Evolutionary conservation across 805 yeast species (phyloP), one percentile per base, ranked within the genome.

Genomic region (Pichia cephalocereana): DNA sequence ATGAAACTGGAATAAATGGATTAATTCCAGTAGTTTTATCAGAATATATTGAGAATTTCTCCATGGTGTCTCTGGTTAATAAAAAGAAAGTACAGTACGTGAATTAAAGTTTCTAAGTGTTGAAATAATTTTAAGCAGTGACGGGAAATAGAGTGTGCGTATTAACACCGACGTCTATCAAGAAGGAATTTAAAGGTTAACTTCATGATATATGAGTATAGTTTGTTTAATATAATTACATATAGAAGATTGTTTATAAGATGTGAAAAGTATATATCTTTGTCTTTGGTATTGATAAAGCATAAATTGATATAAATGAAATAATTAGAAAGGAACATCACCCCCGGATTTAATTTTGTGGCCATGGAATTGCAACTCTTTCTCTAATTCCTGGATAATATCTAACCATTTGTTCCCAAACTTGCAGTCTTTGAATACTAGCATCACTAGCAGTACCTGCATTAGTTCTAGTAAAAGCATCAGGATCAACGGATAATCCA

Each of bases 11-110:
- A 67, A 84, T 70, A 55, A 87, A 88, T 3, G 96, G 96, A 0
- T 95, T 82, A 36, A 89, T 85, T n/a, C 96, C 96, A 1, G 96
- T 89, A 6, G 91, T 93, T 52, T 81, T 85, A 61, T 88, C 96
- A 64, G 96, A 75, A 82, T 86, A 88, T 52, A 76, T 75, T 27
- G 93, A 80, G 67, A 79, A 89, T 66, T 85, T 83, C 67, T 86
- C 95, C 96, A 89, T 84, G 4, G 39, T 30, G 32, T 30, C 10
- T 30, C 5, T 30, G 14, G 11, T 11, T 12, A 30, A 30, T 30
- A 11, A 30, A 12, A 8, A 19, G 26, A 23, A 34, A 23, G 26
- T 23, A 23, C 4, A 19, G 2, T 19, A 19, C 23, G 23, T 19
- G 23, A 19, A 19, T 19, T 19, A 19, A 5, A 23, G 26, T 23